These are phyloP conservation scores for Austroboletus niveus DNA, from an alignment of 1,284 basidiomycete genomes.

Conservation along the genomic window DNA sequence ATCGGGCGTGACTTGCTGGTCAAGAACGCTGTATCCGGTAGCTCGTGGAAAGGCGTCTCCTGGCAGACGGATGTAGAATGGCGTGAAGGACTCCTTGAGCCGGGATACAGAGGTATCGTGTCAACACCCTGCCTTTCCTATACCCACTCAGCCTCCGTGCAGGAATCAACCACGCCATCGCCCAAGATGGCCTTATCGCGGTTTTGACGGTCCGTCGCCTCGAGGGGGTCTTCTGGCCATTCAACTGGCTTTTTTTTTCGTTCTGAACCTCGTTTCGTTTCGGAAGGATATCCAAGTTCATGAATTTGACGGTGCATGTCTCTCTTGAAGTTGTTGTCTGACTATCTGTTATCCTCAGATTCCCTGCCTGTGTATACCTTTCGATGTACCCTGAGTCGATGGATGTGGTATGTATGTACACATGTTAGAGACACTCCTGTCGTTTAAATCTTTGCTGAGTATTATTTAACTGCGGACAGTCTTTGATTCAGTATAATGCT, in stretches of 20 bases:
- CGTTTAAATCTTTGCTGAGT: too few relatives aligned
- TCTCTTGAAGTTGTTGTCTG: not conserved
- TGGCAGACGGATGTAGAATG: slow-evolving; percentile 76
- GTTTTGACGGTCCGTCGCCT: slow-evolving; percentile 62
- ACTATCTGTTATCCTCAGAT: slow-evolving; percentile 1
- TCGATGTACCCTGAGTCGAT: not conserved
- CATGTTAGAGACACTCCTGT: not conserved
- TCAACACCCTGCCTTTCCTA: not conserved
- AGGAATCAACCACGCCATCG: slow-evolving; percentile 79
- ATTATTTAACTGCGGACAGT: too few relatives aligned
- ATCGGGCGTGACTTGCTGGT: slow-evolving; percentile 74
- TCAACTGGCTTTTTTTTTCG: not conserved
- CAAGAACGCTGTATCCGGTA: slow-evolving; percentile 57
- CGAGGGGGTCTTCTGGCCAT: slow-evolving; percentile 18
- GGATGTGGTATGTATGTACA: not conserved
- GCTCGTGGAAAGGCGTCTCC: slow-evolving; percentile 57
- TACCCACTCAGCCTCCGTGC: slow-evolving; percentile 1
- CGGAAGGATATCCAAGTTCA: not conserved
- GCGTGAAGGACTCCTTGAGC: slow-evolving; percentile 61
- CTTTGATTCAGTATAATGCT: too few relatives aligned
- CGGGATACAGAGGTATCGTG: slow-evolving; percentile 56
- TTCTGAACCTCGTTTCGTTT: not conserved
- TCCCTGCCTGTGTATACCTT: slow-evolving; percentile 14
- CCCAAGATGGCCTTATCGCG: slow-evolving; percentile 77
- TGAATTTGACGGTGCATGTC: slow-evolving; percentile 15